Evolutionary conservation across 768 basidiomycete species (phyloP), one percentile per base, ranked within the genome.

Genomic region (Ramaria sp.): DNA sequence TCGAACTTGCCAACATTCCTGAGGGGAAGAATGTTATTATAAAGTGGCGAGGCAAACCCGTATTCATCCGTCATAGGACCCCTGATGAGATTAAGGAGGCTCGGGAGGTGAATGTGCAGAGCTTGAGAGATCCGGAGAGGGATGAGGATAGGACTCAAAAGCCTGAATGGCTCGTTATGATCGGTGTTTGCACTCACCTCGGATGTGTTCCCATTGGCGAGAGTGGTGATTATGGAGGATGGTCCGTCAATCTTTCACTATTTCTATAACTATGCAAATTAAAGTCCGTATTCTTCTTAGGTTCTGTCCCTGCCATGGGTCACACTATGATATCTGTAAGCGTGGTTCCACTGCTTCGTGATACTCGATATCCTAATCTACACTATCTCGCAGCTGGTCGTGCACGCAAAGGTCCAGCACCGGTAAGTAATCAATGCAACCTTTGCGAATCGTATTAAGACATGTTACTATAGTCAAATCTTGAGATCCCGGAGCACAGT

Each of bases 31-130:
- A 95, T 67, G 88, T 86, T 61, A 83, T 95, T 70, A 88, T 94
- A 73, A 93, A 97, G 76, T 99, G 96, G 96, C 88, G 96, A 65
- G 96, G 96, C 69, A 99, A 99, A 78, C 96, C 96, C 60, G 96
- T 99, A 52, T 98, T 98, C 77, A 92, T 99, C 68, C 82, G 96
- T 61, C 96, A 99, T 76, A 82, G 96, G 64, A 99, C 96, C 13
- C 64, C 76, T 55, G 78, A 75, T 54, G 96, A 99, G 75, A 88
- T 99, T 62, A 81, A 89, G 59, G 96, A 99, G 73, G 96, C 96
- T 49, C 84, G 88, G 70, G 63, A 69, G 37, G 72, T 78, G 55
- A 83, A 95, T 69, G 85, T 93, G 85, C 90, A 93, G 76, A 58
- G 71, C 27, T 76, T 99, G 57, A 79, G 96, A 57, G 96, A 99